Base-by-base conservation (phyloP, 106 monocot genomes). In the Allium sativum region DNA sequence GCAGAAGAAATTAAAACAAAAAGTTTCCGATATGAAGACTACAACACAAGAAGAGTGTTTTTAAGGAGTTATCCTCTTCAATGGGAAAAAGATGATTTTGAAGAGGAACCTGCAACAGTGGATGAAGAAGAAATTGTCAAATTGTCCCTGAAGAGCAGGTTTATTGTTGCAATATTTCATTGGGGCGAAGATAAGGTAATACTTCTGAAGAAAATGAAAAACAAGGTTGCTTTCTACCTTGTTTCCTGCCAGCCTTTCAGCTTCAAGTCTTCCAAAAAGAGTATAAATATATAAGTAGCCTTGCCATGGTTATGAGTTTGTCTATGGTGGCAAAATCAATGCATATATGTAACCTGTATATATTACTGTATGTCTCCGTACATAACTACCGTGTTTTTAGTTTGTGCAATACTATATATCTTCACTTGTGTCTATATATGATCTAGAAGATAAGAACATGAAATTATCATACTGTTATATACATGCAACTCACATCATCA, bases 41-140 rank as follows among this genome's bases (percentile, higher is more conserved):
- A 85, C 79, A 73, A 42, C 55, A 79, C 51, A 45, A 67, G 89
- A 67, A 85, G 89, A 47, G 68, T 60, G 5, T 89, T 89, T 65
- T 68, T 85, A 69, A 76, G 81, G 74, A 89, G 89, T 55, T 89
- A 89, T 45, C 85, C 89, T 0, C 82, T 85, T n/a, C 76, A 80
- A 59, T 76, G 78, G 81, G 75, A 71, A 14, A 56, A 70, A 3
- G 55, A 60, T 16, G 66, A 64, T 0, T 63, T 44, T 42, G 55
- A 16, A 10, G 73, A 50, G 10, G 60, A 43, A 47, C 51, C 47
- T 11, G 73, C 10, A 1, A 53, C 7, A 3, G 68, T 55, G 44
- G 71, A 59, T 8, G 53, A 66, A 11, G 68, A 53, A 12, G 70
- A 55, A 55, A 18, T 15, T 3, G 10, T 11, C 1, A 56, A 54